phyloP scores from a whole-genome alignment of 176 grass and related monocot genomes.

The Canna indica region DNA sequence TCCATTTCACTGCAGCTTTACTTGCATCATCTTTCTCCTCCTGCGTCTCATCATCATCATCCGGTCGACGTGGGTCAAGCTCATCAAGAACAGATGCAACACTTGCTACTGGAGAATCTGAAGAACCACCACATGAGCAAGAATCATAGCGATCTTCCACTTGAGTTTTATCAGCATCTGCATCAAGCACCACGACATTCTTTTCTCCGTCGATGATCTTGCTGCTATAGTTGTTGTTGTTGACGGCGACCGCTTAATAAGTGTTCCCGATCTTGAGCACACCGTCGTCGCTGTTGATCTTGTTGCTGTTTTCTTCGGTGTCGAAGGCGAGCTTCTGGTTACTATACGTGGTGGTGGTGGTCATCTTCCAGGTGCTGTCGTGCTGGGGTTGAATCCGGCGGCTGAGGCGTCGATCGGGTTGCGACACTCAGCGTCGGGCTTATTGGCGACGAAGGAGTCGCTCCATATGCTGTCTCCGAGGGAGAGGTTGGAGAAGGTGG shows the following conservation, averaged over 20 bases:
- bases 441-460: slow-evolving; percentile 9
- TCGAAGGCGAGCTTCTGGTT: slow-evolving; percentile 67
- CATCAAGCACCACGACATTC: no score
- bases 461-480: slow-evolving; percentile 88
- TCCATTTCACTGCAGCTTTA: no score
- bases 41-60: no score
- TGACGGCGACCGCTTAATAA: background rate
- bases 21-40: no score
- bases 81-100: no score
- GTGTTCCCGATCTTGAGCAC: slow-evolving; percentile 26
- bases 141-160: no score
- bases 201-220: no score
- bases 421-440: slow-evolving; percentile 25
- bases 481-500: slow-evolving; percentile 59
- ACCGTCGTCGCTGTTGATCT: slow-evolving; percentile 9
- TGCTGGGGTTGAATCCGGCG: background rate
- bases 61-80: no score
- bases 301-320: slow-evolving; percentile 18
- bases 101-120: no score
- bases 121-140: no score
- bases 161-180: no score
- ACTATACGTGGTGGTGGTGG: background rate
- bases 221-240: background rate
- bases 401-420: slow-evolving; percentile 19
- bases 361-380: slow-evolving; percentile 16